Evolutionary conservation across 2,329 filamentous ascomycete species (phyloP), one percentile per base, ranked within the genome.

Genomic region (Penicillium oxalicum): DNA sequence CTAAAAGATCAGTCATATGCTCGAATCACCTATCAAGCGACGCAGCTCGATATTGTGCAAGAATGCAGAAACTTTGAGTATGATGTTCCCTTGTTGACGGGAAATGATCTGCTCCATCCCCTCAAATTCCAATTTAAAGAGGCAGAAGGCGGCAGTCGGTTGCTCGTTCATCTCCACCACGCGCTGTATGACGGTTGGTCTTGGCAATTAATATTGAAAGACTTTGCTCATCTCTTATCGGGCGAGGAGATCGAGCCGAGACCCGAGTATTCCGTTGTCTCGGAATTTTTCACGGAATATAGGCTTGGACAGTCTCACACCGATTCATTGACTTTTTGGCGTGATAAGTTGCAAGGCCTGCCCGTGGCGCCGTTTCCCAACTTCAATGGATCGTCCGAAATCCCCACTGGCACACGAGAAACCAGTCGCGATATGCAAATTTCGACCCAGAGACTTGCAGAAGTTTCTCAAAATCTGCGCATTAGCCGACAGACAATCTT

Each of bases 131-230:
- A 87, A 50, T 68, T 90, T 1, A 57, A 57, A 9, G 42, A 55
- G 45, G 29, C 44, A 6, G 13, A 55, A 13, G 43, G 61, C 4
- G 48, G 54, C 41, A 47, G 62, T 2, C 59, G 62, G 29, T 50
- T 67, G 1, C 59, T 79, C 9, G 45, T 88, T 39, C 75, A 84
- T 9, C 73, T 94, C 0, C 90, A 95, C 62, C 91, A 96, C 67
- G 83, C 88, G 0, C 65, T 94, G 1, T 96, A 95, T 61, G 91
- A 96, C 66, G 91, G 90, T n/a, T 96, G 91, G 91, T 91, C 89
- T 0, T 78, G 90, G 61, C 86, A 95, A 44, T 73, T 91, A 28
- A 68, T 94, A 0, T 62, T 88, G 11, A 71, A 77, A 26, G 88
- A 95, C 63, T 70, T 95, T 4, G 74, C 78, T 4, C 61, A 59